These are phyloP conservation scores for Quercus parvula DNA, from an alignment of 306 rosid species.

Conservation along the genomic window DNA sequence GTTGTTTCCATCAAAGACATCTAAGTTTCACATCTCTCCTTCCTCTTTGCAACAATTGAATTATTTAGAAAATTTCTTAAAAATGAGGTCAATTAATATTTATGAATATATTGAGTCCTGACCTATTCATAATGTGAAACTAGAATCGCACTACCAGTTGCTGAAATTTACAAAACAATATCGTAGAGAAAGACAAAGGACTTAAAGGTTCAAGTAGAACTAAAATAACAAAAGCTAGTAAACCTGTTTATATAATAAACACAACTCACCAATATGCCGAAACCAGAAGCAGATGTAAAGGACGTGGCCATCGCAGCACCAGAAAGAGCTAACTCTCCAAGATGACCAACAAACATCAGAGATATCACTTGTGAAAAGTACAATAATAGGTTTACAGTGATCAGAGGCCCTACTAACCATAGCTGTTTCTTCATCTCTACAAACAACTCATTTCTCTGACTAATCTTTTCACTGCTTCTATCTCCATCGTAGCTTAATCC, in stretches of 20 bases:
- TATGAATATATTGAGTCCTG: too few species aligned
- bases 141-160: too few species aligned
- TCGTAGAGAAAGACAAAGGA: too few species aligned
- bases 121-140: too few species aligned
- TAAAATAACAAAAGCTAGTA: background rate
- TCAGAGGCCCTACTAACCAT: slow-evolving; percentile 76
- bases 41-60: too few species aligned
- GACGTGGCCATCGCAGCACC: slow-evolving; percentile 64
- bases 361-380: slow-evolving; percentile 55
- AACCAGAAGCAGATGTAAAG: slow-evolving; percentile 66
- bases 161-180: too few species aligned
- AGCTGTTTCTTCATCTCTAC: slow-evolving; percentile 66
- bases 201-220: background rate
- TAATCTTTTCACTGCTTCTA: background rate
- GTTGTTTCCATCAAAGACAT: too few species aligned
- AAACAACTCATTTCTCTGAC: slow-evolving; percentile 1
- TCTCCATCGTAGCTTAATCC: background rate
- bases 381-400: slow-evolving; percentile 45
- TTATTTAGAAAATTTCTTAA: too few species aligned
- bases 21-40: too few species aligned
- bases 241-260: background rate
- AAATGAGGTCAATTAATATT: too few species aligned
- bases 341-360: slow-evolving; percentile 78
- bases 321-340: slow-evolving; percentile 53
- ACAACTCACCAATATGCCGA: slow-evolving; percentile 58